Base-by-base conservation (phyloP, 306 rosid species). In the Vigna mungo region DNA sequence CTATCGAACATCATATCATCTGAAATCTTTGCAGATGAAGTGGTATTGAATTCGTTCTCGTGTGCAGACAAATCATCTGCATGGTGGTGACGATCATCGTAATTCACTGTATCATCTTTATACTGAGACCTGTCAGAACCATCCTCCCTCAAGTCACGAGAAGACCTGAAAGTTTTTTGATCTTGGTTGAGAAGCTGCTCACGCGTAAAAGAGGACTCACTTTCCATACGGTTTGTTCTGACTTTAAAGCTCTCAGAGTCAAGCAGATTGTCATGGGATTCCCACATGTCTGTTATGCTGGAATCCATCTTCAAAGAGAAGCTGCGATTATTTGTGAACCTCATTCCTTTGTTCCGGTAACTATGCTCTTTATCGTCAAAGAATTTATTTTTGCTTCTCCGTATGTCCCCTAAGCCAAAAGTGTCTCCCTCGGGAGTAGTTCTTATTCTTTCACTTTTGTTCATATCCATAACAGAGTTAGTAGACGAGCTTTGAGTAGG, bases 1-100 rank as follows among this genome's bases (percentile, higher is more conserved):
- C 85, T 85, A 74, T 88, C 96, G 80, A 94, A 92, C 79, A 88
- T 25, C 20, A 84, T 68, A 84, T 94, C 98, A 72, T 94, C 93
- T 14, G 91, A 86, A 75, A 84, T 56, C 68, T 74, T 83, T 14
- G 94, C 44, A 75, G 96, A 86, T 46, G 89, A 80, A 81, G 87
- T 34, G 39, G 86, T 46, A 73, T 82, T 74, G 56, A 73, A 68
- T 76, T 82, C 89, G 72, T 68, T 84, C 85, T 89, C 89, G 39
- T 34, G 59, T 20, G 75, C 79, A 77, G 86, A 74, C 49, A 74
- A 49, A 49, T 83, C 80, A 84, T 82, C 79, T 4, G 61, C 66
- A 79, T 78, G 68, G 78, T 60, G 37, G 6, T 5, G 55, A 80
- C 71, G 68, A 6, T 80, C 79, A 63, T 84, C 59, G 14, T 30